phyloP scores from a whole-genome alignment of 2,329 filamentous ascomycete species.

The Xylaria sp. region DNA sequence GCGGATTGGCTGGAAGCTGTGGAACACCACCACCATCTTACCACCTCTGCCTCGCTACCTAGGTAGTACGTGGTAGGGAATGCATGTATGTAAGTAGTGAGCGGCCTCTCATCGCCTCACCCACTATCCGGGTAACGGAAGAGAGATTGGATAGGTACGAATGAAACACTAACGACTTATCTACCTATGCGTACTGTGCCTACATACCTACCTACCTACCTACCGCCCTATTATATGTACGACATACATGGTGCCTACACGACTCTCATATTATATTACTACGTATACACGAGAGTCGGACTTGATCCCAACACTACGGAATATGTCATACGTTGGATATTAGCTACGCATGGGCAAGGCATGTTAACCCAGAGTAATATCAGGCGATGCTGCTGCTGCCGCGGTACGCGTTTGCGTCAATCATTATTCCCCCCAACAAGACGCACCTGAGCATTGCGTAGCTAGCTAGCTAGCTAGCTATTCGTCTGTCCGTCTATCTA shows the following conservation, averaged over 20 bases:
- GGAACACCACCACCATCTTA: conserved; percentile 18
- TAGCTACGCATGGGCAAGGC: neutral
- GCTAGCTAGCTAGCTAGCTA: neutral
- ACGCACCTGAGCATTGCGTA: conserved; percentile 1
- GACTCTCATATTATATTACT: neutral
- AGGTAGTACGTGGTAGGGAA: neutral
- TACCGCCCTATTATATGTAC: neutral
- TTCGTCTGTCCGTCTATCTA: neutral
- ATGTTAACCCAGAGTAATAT: neutral
- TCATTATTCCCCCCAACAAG: neutral
- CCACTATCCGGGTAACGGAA: conserved; percentile 3
- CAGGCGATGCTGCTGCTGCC: conserved; percentile 4
- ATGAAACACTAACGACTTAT: neutral
- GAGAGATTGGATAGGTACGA: conserved; percentile 4
- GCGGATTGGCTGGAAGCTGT: conserved; percentile 33
- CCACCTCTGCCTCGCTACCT: neutral
- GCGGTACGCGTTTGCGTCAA: conserved; percentile 19
- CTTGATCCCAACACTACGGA: neutral
- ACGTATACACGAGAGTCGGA: neutral
- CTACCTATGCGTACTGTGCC: neutral
- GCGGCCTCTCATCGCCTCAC: neutral
- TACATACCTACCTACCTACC: neutral
- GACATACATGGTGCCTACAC: neutral
- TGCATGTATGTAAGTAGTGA: neutral
- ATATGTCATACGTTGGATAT: neutral